Conservation (phyloP, 306 rosid genomes). For the Corylus heterophylla region DNA sequence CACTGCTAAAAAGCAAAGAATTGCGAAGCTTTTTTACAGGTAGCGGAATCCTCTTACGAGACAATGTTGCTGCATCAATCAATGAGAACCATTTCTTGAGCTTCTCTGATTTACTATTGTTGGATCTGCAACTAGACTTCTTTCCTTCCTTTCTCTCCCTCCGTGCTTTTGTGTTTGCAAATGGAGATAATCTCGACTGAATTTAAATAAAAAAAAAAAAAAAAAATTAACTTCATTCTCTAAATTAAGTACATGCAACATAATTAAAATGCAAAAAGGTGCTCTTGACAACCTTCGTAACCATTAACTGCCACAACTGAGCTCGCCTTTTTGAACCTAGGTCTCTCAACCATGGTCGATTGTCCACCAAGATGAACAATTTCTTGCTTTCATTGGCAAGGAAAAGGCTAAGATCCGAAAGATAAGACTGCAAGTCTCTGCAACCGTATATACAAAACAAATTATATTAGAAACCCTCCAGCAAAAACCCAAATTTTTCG, state of each 20-base stretch:
- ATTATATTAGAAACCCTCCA: conserved; percentile 11
- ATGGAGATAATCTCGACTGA: conserved; percentile 97
- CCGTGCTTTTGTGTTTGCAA: conserved; percentile 69
- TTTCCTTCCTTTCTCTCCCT: conserved; percentile 51
- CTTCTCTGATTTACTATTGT: conserved; percentile 44
- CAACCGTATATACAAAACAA: conserved; percentile 28
- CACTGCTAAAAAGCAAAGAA: conserved; percentile 64
- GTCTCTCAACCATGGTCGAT: conserved; percentile 90
- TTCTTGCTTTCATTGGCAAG: conserved; percentile 72
- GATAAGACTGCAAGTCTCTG: conserved; percentile 97
- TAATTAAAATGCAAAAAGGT: conserved; percentile 16
- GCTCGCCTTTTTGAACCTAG: conserved; percentile 59
- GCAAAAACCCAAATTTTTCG: not conserved
- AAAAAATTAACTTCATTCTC: conserved; percentile 9
- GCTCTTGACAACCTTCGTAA: conserved; percentile 69
- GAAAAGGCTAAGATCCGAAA: conserved; percentile 83
- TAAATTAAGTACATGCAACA: conserved; percentile 15
- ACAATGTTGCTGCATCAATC: conserved; percentile 55
- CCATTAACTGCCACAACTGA: conserved; percentile 95
- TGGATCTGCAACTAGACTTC: conserved; percentile 44
- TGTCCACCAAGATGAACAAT: conserved; percentile 85
- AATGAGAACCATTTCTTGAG: conserved; percentile 61
- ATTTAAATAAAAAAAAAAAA: conserved; percentile 1
- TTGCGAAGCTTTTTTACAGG: conserved; percentile 74
- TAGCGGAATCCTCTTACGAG: conserved; percentile 70